Base-by-base conservation (phyloP, 2,329 filamentous ascomycete species). In the Alternaria sp. region DNA sequence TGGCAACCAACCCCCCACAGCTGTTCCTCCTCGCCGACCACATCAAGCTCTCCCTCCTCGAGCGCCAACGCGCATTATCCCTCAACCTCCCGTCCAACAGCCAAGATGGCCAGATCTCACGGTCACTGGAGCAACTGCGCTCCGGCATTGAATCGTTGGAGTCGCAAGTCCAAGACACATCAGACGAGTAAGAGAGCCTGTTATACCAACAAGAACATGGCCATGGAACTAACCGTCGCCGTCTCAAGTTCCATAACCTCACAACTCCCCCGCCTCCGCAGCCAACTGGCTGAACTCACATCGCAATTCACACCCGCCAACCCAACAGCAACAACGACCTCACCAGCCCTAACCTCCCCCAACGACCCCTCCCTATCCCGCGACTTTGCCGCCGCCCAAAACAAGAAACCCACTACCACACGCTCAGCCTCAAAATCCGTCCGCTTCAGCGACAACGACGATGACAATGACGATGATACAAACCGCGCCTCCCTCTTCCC, bases 21-120 rank as follows among this genome's bases (percentile, higher is more conserved):
- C 89, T 98, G 68, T 93, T 94, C 78, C 90, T 98, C 54, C 88
- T 98, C 59, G 93, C 94, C 73, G 95, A 99, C 81, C 94, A 98
- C 80, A 92, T 98, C 84, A 97, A 98, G 81, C 88, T 98, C 63
- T 97, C 94, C 14, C 86, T 99, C 16, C 88, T 98, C 26, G 95
- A 98, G 82, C 89, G 94, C 59, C 90, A 96, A 81, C 89, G 94
- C 59, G 93, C 94, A 49, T 88, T 92, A 71, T 91, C 89, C 14
- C 86, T 97, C 44, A 89, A 93, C 68, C 86, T 97, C 57, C 88
- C 93, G 60, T 88, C 88, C 51, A 91, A 91, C 75, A 88, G 89
- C 20, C 92, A 97, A 79, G 93, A 97, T 81, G 90, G 91, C 41
- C 91, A 96, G 78, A 94, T 98, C 68, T 91, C 91, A 16, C 88